A percentile compares a stretch with the other conserved stretches of the same genome.
Evolutionary conservation across 176 grass and related monocot genomes (phyloP).

Genomic region (Microstegium vimineum): DNA sequence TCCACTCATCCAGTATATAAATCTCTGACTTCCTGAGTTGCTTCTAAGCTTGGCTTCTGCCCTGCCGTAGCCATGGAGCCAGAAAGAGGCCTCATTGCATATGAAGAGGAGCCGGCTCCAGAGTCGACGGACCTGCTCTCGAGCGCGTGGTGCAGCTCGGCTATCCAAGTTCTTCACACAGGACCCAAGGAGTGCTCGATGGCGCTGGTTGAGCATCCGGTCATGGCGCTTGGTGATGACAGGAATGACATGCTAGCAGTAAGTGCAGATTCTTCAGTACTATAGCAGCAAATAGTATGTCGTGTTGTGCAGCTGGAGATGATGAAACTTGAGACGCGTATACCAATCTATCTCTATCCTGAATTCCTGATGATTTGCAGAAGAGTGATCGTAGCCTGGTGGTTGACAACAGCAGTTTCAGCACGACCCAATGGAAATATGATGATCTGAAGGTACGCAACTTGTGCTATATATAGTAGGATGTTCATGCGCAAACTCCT

Average conservation of each 20-base stretch:
- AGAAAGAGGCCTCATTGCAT: conserved; percentile 23
- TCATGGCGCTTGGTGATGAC: conserved; percentile 31
- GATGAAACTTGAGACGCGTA: conserved; percentile 18
- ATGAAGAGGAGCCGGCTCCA: conserved; percentile 24
- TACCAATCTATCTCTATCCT: background rate
- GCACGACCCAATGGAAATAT: conserved; percentile 55
- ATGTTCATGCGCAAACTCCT: background rate
- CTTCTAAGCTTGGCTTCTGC: conserved; percentile 25
- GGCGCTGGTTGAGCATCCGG: conserved; percentile 63
- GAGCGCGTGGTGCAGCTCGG: conserved; percentile 82
- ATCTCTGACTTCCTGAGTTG: conserved; percentile 15
- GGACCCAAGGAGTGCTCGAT: conserved; percentile 44
- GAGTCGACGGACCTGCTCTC: conserved; percentile 69
- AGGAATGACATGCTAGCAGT: conserved; percentile 37
- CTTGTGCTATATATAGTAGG: background rate
- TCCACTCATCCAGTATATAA: conserved; percentile 36
- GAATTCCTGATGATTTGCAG: conserved; percentile 23
- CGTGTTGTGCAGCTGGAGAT: background rate
- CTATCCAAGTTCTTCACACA: conserved; percentile 64
- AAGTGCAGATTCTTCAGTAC: conserved; percentile 26
- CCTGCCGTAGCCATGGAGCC: conserved; percentile 37
- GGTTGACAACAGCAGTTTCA: conserved; percentile 44
- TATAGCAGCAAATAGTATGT: conserved; percentile 18
- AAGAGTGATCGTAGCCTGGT: conserved; percentile 55
- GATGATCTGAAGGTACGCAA: conserved; percentile 81